Evolutionary conservation across 305 asterid genomes (phyloP).

Genomic region (Lippia alba): DNA sequence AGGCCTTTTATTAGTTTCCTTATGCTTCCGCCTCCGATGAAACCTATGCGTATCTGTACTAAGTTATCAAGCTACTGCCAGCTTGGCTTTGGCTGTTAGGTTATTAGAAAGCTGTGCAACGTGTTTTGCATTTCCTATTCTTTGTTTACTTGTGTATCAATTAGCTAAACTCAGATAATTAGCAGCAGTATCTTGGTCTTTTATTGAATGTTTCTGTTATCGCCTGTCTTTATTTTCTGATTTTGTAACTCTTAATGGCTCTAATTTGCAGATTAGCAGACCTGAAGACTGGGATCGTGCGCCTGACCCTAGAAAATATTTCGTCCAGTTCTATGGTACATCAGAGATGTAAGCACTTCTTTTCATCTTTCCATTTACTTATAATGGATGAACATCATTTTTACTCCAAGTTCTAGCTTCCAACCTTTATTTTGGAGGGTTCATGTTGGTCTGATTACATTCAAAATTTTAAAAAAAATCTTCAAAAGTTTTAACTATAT

Average conservation of each 20-base stretch:
- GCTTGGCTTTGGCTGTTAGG: constrained; percentile 21
- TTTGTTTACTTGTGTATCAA: constrained; percentile 5
- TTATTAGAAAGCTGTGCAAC: constrained; percentile 13
- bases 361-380: constrained; percentile 29
- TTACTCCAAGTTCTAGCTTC: neutral
- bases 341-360: constrained; percentile 71
- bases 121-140: constrained; percentile 2
- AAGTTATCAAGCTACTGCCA: constrained; percentile 9
- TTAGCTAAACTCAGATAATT: constrained; percentile 24
- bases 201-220: constrained; percentile 19
- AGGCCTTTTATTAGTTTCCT: neutral
- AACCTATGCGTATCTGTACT: neutral
- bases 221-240: constrained; percentile 30
- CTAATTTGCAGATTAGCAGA: constrained; percentile 64
- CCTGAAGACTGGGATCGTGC: constrained; percentile 74
- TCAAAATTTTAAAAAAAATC: neutral
- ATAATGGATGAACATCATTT: neutral
- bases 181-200: constrained; percentile 23
- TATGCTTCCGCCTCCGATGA: constrained; percentile 6
- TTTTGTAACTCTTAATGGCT: constrained; percentile 30
- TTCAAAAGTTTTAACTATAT: neutral
- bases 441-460: neutral
- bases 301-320: constrained; percentile 79
- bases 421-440: constrained; percentile 1
- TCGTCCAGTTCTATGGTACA: constrained; percentile 88